These are phyloP conservation scores for Paecilomyces niveus DNA, from an alignment of 2,329 filamentous ascomycete species.

Conservation along the genomic window DNA sequence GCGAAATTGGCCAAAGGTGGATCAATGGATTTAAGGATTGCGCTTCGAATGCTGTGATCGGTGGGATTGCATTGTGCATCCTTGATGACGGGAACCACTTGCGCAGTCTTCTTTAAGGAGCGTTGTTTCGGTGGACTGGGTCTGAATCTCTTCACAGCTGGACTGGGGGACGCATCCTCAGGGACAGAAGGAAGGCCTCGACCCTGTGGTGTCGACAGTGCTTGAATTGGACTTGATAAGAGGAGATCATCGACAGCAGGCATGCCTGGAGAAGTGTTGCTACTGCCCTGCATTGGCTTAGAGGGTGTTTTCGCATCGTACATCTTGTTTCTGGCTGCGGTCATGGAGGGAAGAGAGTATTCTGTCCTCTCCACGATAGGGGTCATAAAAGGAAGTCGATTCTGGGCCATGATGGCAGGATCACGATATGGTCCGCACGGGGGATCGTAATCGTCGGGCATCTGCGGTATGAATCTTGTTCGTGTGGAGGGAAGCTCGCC, in stretches of 20 bases:
- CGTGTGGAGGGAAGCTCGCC: conserved; percentile 36
- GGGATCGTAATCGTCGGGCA: conserved; percentile 85
- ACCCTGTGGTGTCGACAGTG: conserved; percentile 50
- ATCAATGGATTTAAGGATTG: conserved; percentile 67
- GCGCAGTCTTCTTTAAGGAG: conserved; percentile 11
- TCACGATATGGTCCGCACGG: conserved; percentile 76
- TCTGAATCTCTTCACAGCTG: conserved; percentile 29
- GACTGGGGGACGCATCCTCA: conserved; percentile 31
- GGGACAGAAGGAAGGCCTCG: conserved; percentile 31
- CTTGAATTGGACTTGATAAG: conserved; percentile 65
- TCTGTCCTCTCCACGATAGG: conserved; percentile 96
- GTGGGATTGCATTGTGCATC: conserved; percentile 85
- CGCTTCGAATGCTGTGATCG: conserved; percentile 64
- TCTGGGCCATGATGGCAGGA: conserved; percentile 72
- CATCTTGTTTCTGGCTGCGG: conserved; percentile 49
- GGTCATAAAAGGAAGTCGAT: conserved; percentile 94
- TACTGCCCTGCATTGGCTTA: conserved; percentile 37
- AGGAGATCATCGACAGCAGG: conserved; percentile 41
- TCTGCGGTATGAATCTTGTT: conserved; percentile 46
- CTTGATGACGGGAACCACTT: conserved; percentile 62
- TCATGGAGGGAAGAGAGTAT: conserved; percentile 64
- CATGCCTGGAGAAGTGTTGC: conserved; percentile 19
- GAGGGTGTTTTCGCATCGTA: conserved; percentile 70
- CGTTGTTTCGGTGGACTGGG: conserved; percentile 14
- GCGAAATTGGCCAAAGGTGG: conserved; percentile 67